phyloP scores from a whole-genome alignment of 805 yeast genomes.

The Komagataella pseudopastoris region DNA sequence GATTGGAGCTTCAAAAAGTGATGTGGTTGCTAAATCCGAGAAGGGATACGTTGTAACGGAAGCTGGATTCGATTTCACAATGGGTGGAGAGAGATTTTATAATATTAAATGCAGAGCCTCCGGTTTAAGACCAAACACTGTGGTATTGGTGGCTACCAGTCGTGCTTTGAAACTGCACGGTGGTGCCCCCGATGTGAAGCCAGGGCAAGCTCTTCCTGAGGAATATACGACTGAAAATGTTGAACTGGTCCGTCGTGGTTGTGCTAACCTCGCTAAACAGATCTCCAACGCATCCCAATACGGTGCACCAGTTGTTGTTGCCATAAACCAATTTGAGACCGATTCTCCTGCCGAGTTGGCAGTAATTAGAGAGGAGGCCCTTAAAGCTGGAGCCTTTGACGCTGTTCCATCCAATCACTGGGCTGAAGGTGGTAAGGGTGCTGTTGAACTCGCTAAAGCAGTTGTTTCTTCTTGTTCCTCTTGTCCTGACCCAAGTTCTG shows the following conservation, averaged over 20 bases:
- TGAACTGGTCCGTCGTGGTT: slow-evolving; percentile 55
- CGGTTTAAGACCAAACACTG: slow-evolving; percentile 67
- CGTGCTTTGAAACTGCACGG: slow-evolving; percentile 81
- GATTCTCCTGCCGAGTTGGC: slow-evolving; percentile 61
- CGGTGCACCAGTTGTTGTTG: slow-evolving; percentile 73
- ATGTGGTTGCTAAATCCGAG: slow-evolving; percentile 23
- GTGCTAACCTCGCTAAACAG: slow-evolving; percentile 66
- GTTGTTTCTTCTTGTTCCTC: slow-evolving; percentile 15
- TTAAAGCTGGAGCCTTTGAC: slow-evolving; percentile 67
- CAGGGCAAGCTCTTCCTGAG: slow-evolving; percentile 67
- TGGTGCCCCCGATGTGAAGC: slow-evolving; percentile 81
- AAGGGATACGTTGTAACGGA: slow-evolving; percentile 64
- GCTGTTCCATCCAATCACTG: slow-evolving; percentile 78
- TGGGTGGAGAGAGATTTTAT: slow-evolving; percentile 85
- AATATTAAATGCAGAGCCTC: slow-evolving; percentile 74
- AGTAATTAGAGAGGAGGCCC: slow-evolving; percentile 50
- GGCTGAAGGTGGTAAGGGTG: slow-evolving; percentile 81
- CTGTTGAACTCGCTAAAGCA: slow-evolving; percentile 59
- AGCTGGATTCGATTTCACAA: slow-evolving; percentile 83
- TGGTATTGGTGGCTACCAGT: slow-evolving; percentile 73
- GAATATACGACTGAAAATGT: slow-evolving; percentile 63
- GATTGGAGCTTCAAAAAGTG: slow-evolving; percentile 29
- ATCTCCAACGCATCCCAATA: slow-evolving; percentile 58
- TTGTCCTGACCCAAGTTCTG: not conserved
- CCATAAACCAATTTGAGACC: slow-evolving; percentile 66